Evolutionary conservation across 352 stramenopile species (phyloP), one percentile per base, ranked within the genome.

Genomic region (Globisporangium spiculum): DNA sequence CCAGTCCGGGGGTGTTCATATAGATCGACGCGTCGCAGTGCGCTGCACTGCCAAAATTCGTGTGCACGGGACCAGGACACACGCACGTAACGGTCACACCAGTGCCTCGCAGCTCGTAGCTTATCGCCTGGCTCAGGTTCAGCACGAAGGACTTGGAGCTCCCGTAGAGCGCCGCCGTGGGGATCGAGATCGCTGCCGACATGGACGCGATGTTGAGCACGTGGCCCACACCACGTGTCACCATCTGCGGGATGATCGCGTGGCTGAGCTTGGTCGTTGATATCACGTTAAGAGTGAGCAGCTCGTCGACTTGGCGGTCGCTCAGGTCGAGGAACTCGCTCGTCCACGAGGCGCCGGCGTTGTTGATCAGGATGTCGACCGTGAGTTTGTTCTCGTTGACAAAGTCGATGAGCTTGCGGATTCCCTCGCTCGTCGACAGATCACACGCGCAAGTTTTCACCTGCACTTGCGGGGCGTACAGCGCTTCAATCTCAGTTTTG

Each of bases 141-240:
- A 82, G 74, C 10, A 95, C 67, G 53, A 89, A 90, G 8, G 78
- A 73, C 75, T 94, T 95, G 34, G 80, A 75, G 32, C 76, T 89
- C 46, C 81, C 79, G 69, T 94, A 95, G 36, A 93, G 63, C 14
- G 80, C 78, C 18, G 80, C 79, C 4, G 70, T 75, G 14, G 86
- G 84, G n/a, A 86, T 86, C 8, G 87, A 68, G 58, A 89, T 65
- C 30, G 76, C 77, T 0, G 69, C 74, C 2, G 81, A 77, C 36
- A 94, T 80, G n/a, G 84, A 91, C 38, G 83, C 82, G 18, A 96
- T 79, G 63, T 94, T 94, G 32, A 96, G 70, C 52, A 96, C 75
- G 44, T 82, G 76, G 16, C 87, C 89, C 9, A 76, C 59, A 8
- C 83, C 75, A 26, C 89, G 79, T 65, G 74, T 67, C 20, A 80